These are phyloP conservation scores for Colletotrichum coccodes DNA, from an alignment of 2,329 filamentous ascomycete species.

Conservation along the genomic window DNA sequence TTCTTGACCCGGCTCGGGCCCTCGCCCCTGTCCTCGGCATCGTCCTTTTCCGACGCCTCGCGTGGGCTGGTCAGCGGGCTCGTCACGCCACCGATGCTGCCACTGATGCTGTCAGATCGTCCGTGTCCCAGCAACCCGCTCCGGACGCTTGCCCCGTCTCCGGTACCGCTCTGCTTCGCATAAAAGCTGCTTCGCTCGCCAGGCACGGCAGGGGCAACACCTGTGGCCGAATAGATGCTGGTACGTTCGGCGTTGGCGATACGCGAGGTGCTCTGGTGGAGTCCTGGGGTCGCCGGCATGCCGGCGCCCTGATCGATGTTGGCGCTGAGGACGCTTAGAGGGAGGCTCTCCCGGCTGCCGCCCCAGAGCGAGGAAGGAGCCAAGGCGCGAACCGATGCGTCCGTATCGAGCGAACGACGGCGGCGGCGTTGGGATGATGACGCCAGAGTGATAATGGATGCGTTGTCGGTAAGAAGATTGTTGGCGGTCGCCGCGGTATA, in stretches of 20 bases:
- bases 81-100: conserved; percentile 73
- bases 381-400: conserved; percentile 86
- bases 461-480: conserved; percentile 85
- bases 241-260: conserved; percentile 67
- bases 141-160: conserved; percentile 80
- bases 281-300: conserved; percentile 56
- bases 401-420: conserved; percentile 83
- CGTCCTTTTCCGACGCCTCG: conserved; percentile 46
- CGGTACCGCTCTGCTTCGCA: conserved; percentile 65
- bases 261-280: conserved; percentile 60
- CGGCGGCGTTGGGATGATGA: conserved; percentile 84
- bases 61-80: conserved; percentile 72
- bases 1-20: conserved; percentile 44
- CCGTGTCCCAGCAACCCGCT: conserved; percentile 82
- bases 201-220: conserved; percentile 70
- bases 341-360: conserved; percentile 82
- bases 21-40: conserved; percentile 44
- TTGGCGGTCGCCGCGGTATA: conserved; percentile 85
- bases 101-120: conserved; percentile 83
- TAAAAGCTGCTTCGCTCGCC: conserved; percentile 88
- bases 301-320: conserved; percentile 65
- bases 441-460: conserved; percentile 85
- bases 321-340: conserved; percentile 80
- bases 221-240: conserved; percentile 83
- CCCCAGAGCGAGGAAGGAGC: conserved; percentile 86